Base-by-base conservation (phyloP, 2,329 filamentous ascomycete species). In the Cryphonectria nitschkei region DNA sequence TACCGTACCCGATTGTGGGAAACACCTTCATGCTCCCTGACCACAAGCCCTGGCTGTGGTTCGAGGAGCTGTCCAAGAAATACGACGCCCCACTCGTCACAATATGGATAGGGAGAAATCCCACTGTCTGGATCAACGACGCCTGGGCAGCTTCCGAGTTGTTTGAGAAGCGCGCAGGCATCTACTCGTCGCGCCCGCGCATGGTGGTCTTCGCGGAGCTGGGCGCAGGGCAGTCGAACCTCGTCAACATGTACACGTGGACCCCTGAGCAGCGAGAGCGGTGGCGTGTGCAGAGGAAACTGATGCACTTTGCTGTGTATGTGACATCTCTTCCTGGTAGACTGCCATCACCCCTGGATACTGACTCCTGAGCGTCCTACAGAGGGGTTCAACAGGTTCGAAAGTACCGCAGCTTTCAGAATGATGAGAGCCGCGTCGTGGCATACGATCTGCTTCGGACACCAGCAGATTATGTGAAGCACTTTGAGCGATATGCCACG, bases 11-110 rank as follows among this genome's bases (percentile, higher is more conserved):
- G 5, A 81, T 89, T 43, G 78, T 88, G 4, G 87, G 87, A 46
- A 89, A 88, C 75, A 88, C 86, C 0, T 87, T 85, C 69, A 82
- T 83, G 72, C 80, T 89, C 4, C 87, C 87, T 1, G 81, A 84
- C 34, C 81, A 80, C 69, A 88, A 88, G 75, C 86, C 87, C 2
- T 89, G 87, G 87, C 81, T 88, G 34, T 86, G 85, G 76, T 88
- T 89, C 73, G 85, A 89, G 68, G 76, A 85, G 73, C 77, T 88
- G 0, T 85, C 86, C 3, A 84, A 85, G 73, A 75, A 79, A 63
- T 84, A 86, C 75, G 77, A 84, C 6, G 80, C 83, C 0, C 83
- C 85, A 0, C 75, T 88, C 8, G 84, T 89, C 64, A 88, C 87
- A 0, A 84, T 87, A 74, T 88, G 86, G 87, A 85, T 88, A 63